These are phyloP conservation scores for Coriaria nepalensis DNA, from an alignment of 306 rosid species.

Conservation along the genomic window DNA sequence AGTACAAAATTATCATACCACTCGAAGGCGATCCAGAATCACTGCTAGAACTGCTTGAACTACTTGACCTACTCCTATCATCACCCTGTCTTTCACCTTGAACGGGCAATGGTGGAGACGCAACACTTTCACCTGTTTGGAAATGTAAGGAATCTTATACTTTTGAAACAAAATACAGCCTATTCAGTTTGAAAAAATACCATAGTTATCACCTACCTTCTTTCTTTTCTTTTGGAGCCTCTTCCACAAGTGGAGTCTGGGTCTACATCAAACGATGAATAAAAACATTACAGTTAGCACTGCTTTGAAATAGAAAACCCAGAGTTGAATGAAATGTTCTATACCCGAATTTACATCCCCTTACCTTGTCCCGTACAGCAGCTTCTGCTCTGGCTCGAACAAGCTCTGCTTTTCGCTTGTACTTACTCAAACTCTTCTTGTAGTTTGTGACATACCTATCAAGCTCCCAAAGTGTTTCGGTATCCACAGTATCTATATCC, in stretches of 20 bases:
- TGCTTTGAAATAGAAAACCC: not conserved
- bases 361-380: constrained; percentile 38
- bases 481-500: constrained; percentile 83
- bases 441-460: constrained; percentile 88
- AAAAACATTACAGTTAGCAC: constrained; percentile 6
- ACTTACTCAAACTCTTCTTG: constrained; percentile 88
- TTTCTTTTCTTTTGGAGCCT: constrained; percentile 33
- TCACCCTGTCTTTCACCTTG: constrained; percentile 45
- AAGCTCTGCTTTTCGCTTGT: constrained; percentile 76
- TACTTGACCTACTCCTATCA: constrained; percentile 81
- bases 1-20: constrained; percentile 34
- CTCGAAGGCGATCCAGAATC: constrained; percentile 94
- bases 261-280: constrained; percentile 14
- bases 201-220: constrained; percentile 29
- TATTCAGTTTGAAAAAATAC: too few species aligned
- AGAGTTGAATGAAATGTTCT: constrained; percentile 3
- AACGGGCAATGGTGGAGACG: constrained; percentile 34
- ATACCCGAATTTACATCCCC: constrained; percentile 2
- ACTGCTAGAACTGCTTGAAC: constrained; percentile 94
- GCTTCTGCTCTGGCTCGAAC: constrained; percentile 51
- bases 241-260: constrained; percentile 29
- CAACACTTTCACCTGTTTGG: constrained; percentile 39
- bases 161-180: not conserved
- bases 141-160: not conserved
- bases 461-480: constrained; percentile 94